Conservation (phyloP, 257 asterid genomes). For the Solanum arcanum region DNA sequence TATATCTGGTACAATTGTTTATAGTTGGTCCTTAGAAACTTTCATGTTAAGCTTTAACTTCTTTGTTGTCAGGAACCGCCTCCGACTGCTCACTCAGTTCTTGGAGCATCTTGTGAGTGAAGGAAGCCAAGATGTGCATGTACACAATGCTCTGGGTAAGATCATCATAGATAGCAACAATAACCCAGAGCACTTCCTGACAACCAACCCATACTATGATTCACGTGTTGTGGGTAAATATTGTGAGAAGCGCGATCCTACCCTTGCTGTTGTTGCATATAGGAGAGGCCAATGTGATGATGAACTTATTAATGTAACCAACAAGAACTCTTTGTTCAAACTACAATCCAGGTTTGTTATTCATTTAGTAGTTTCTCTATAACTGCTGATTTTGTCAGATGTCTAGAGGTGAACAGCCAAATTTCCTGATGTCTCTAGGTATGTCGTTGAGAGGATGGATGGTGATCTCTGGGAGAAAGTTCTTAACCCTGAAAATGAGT, state of each 20-base stretch:
- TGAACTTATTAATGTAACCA: constrained; percentile 90
- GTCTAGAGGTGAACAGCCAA: not conserved
- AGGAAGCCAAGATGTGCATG: constrained; percentile 99
- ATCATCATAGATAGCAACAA: constrained; percentile 95
- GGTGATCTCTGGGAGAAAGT: constrained; percentile 94
- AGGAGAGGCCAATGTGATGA: constrained; percentile 98
- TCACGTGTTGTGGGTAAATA: constrained; percentile 99
- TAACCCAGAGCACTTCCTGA: constrained; percentile 97
- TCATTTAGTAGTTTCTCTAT: not conserved
- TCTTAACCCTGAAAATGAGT: constrained; percentile 93
- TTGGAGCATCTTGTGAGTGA: constrained; percentile 99
- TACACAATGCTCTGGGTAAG: constrained; percentile 98
- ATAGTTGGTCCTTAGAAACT: not conserved
- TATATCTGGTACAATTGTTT: not conserved
- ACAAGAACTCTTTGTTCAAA: constrained; percentile 90
- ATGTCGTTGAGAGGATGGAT: constrained; percentile 98
- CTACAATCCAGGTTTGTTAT: constrained; percentile 85
- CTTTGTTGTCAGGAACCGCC: constrained; percentile 69
- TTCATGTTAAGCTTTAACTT: not conserved
- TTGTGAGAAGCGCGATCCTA: constrained; percentile 99
- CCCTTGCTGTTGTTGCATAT: constrained; percentile 99
- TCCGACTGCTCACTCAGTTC: constrained; percentile 91
- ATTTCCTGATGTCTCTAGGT: constrained; percentile 34
- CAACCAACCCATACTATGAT: constrained; percentile 96
- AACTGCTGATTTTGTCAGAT: not conserved